Evolutionary conservation across 1,139 yeast species (phyloP).

Genomic region (Saccharomyces hybrid): DNA sequence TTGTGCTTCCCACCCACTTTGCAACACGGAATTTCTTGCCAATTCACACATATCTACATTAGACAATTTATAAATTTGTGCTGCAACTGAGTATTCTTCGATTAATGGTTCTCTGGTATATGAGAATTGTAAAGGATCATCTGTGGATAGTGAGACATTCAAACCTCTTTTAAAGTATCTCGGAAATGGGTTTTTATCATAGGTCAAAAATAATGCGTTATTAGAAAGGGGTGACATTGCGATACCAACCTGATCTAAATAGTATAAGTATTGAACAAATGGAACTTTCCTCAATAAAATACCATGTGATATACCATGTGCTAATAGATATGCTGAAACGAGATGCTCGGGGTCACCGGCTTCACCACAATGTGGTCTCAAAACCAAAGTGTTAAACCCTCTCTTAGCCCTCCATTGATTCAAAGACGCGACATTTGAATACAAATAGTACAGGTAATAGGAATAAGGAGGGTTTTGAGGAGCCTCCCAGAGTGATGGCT

Average conservation of each 20-base stretch:
- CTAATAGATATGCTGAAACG: constrained; percentile 78
- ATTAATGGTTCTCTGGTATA: constrained; percentile 96
- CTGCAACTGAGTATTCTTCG: constrained; percentile 96
- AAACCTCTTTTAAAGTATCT: constrained; percentile 85
- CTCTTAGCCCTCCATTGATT: constrained; percentile 72
- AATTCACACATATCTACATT: constrained; percentile 95
- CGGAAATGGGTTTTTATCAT: constrained; percentile 90
- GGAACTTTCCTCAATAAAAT: constrained; percentile 88
- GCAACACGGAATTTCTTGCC: constrained; percentile 75
- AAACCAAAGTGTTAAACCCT: constrained; percentile 78
- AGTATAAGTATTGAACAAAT: constrained; percentile 85
- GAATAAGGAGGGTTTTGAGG: constrained; percentile 92
- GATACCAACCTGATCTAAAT: constrained; percentile 88
- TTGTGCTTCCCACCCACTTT: constrained; percentile 84
- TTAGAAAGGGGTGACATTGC: constrained; percentile 99
- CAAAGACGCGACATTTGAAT: constrained; percentile 75
- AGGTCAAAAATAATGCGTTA: constrained; percentile 89
- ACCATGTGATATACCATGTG: constrained; percentile 94
- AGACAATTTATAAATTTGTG: constrained; percentile 88
- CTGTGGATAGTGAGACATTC: constrained; percentile 85
- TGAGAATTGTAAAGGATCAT: constrained; percentile 91
- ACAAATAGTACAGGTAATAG: constrained; percentile 83
- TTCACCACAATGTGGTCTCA: constrained; percentile 98
- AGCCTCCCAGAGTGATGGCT: constrained; percentile 73
- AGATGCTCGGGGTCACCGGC: constrained; percentile 99